Base-by-base conservation (phyloP, 1,284 basidiomycete species). In the Leucoagaricus sp. region DNA sequence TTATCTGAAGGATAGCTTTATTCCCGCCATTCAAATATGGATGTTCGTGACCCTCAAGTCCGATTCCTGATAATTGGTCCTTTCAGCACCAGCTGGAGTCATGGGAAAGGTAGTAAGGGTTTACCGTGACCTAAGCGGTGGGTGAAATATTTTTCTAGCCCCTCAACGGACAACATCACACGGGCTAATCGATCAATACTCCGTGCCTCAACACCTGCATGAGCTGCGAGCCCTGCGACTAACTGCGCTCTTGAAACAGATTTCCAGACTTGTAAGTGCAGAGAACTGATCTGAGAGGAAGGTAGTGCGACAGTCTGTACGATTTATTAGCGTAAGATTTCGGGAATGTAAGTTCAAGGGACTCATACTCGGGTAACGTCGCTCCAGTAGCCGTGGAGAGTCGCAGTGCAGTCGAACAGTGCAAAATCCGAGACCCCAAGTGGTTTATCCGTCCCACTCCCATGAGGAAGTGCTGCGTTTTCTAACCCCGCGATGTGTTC, bases 381-480 rank as follows among this genome's bases (percentile, higher is more conserved):
- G 60, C 87, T 87, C 49, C 79, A 69, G 64, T 94, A 94, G 1
- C 87, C 90, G 63, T 89, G 82, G 50, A 93, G 76, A 7, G 76
- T 73, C 1, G 84, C 90, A 4, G 84, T 88, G 52, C 84, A 83
- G 67, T 95, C 93, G 57, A 94, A 87, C n/a, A 95, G 78, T 12
- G 86, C 80, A 58, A 91, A 82, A 61, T 95, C 92, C 9, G 77
- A 66, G 49, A 70, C 65, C 1, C 71, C 72, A 3, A 94, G 76
- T 1, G 65, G 65, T 23, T 85, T 81, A 64, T 93, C 87, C 0
- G 84, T 86, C 1, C 91, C 91, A 25, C 80, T 78, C 2, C 91
- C 93, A 67, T 95, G 93, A 2, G 92, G 93, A 17, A 93, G 80
- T 0, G 91, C 92, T 1, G 91, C 93, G 61, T 93, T 91, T 62